phyloP scores from a whole-genome alignment of 768 basidiomycete genomes.

The Rhizopogon roseolus region DNA sequence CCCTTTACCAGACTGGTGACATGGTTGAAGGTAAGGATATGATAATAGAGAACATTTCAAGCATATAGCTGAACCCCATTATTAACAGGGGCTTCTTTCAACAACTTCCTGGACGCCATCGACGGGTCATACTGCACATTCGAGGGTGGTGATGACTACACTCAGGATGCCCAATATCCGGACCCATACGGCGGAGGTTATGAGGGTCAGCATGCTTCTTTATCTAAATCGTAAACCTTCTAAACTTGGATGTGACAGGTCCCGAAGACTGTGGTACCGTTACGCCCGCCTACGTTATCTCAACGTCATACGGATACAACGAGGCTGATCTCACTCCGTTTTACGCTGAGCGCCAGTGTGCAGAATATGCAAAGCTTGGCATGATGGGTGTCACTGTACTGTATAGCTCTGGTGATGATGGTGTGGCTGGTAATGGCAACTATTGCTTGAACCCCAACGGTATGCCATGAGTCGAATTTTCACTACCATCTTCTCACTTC shows the following conservation, averaged over 20 bases:
- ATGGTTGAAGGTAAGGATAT: conserved; percentile 28
- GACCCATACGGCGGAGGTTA: conserved; percentile 20
- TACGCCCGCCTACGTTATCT: conserved; percentile 35
- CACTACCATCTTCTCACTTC: background rate
- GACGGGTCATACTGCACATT: conserved; percentile 41
- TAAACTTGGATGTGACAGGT: conserved; percentile 7
- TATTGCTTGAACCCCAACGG: conserved; percentile 28
- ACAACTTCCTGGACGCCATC: conserved; percentile 44
- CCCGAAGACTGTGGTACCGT: conserved; percentile 31
- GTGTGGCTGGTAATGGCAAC: conserved; percentile 24
- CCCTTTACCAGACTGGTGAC: conserved; percentile 42
- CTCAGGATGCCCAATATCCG: conserved; percentile 31
- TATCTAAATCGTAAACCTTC: too few species aligned
- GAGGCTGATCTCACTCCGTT: conserved; percentile 31
- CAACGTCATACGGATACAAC: conserved; percentile 37
- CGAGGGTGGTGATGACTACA: conserved; percentile 37
- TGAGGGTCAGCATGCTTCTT: conserved; percentile 3
- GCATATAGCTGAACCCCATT: background rate
- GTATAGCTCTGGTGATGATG: conserved; percentile 27
- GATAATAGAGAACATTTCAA: background rate
- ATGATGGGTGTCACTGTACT: conserved; percentile 31
- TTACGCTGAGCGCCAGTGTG: conserved; percentile 38
- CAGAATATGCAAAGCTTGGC: conserved; percentile 43
- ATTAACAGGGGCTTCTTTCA: conserved; percentile 36
- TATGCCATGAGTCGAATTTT: background rate